Conservation (phyloP, 1,139 yeast genomes). For the Wickerhamomyces sp. region DNA sequence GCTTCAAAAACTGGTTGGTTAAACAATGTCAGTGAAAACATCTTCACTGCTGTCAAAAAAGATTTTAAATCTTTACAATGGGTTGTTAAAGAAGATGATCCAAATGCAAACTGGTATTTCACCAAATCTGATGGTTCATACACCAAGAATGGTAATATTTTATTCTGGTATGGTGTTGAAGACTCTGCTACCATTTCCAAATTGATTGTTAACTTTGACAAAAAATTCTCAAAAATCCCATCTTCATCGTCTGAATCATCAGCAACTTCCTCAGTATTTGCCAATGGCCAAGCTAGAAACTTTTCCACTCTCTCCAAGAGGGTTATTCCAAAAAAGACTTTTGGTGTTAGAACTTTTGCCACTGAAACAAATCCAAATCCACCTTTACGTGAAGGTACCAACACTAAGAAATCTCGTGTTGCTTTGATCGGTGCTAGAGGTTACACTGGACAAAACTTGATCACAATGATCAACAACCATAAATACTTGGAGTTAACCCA, state of each 20-base stretch:
- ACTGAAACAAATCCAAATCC: slow-evolving; percentile 64
- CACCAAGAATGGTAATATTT: slow-evolving; percentile 79
- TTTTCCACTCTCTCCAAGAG: slow-evolving; percentile 26
- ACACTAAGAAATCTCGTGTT: slow-evolving; percentile 56
- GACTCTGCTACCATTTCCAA: slow-evolving; percentile 58
- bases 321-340: slow-evolving; percentile 10
- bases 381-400: slow-evolving; percentile 58
- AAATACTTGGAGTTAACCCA: slow-evolving; percentile 84
- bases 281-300: slow-evolving; percentile 35
- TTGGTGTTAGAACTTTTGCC: slow-evolving; percentile 30
- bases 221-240: slow-evolving; percentile 23
- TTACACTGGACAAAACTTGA: slow-evolving; percentile 90
- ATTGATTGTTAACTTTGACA: slow-evolving; percentile 61
- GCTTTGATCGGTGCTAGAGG: slow-evolving; percentile 99
- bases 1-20: slow-evolving; percentile 94
- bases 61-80: slow-evolving; percentile 76
- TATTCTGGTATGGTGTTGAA: slow-evolving; percentile 92
- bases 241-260: slow-evolving; percentile 19
- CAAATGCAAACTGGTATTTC: slow-evolving; percentile 90
- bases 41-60: slow-evolving; percentile 75
- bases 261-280: slow-evolving; percentile 38
- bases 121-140: slow-evolving; percentile 92
- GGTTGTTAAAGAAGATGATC: slow-evolving; percentile 87
- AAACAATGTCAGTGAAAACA: slow-evolving; percentile 93
- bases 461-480: slow-evolving; percentile 79